Base-by-base conservation (phyloP, 2,329 filamentous ascomycete species). In the Tetracladium maxilliforme region DNA sequence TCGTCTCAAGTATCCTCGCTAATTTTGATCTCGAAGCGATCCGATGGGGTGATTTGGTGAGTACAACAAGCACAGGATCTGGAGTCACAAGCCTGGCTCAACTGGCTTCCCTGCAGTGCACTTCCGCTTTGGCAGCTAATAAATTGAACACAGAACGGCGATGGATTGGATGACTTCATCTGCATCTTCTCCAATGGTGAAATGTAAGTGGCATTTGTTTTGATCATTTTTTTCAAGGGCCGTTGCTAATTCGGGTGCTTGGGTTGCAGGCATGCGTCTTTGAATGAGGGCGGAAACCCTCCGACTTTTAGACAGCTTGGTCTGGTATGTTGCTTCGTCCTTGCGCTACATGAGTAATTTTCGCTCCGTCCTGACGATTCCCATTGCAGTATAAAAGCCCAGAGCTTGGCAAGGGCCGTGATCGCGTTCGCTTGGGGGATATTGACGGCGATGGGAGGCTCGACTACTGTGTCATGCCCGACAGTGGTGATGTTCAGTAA, bases 391-490 rank as follows among this genome's bases (percentile, higher is more conserved):
- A n/a, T 16, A 4, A 32, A 21, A 4, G 25, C 39, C 6, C 38
- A 41, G 1, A 34, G 24, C 2, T 46, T 44, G 27, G 24, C 7
- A 21, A 23, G n/a, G 14, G 26, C 1, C 33, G 28, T 16, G 31
- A 25, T 6, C 23, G 33, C 17, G 34, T 52, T 6, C 34, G 40
- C 1, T 30, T 52, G 4, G 48, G 31, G 1, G 48, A 52, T 30
- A 41, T 47, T 4, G 45, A 47, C 16, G 42, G 40, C 3, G 41
- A 55, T 25, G 48, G 49, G 1, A 38, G 49, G 0, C 22, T 39
- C 0, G 51, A 54, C 30, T 54, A 46, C 25, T 44, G 44, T 19
- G 23, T 39, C 4, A 22, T 44, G 3, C 34, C 34, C 2, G 33
- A 30, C 9, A 30, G 30, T 12, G 46, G 43, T 3, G 32, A 43